phyloP scores from a whole-genome alignment of 192 early-diverging fungal species.

The Rhizophagus prolifer region DNA sequence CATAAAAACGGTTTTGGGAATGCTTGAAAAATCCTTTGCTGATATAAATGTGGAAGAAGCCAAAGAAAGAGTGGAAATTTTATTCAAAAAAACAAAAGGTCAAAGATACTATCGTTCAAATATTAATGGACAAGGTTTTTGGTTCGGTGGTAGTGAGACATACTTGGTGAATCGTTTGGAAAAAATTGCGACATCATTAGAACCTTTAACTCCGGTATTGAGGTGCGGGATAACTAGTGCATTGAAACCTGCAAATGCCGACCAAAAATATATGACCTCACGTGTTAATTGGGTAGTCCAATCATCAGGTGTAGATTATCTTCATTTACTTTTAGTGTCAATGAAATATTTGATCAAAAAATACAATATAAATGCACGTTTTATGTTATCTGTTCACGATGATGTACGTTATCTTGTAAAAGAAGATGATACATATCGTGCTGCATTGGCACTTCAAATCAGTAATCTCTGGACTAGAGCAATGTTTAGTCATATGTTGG shows the following conservation, averaged over 20 bases:
- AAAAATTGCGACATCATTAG: slow-evolving; percentile 65
- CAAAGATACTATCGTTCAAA: slow-evolving; percentile 38
- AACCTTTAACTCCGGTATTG: slow-evolving; percentile 83
- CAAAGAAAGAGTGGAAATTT: slow-evolving; percentile 56
- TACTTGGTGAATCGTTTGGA: slow-evolving; percentile 94
- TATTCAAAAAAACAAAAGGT: slow-evolving; percentile 88
- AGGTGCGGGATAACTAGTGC: slow-evolving; percentile 88
- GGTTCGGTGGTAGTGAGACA: slow-evolving; percentile 89
- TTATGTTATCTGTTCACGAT: slow-evolving; percentile 92
- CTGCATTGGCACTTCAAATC: slow-evolving; percentile 84
- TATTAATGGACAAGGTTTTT: slow-evolving; percentile 46
- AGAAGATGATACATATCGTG: slow-evolving; percentile 69
- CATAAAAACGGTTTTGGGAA: slow-evolving; percentile 68
- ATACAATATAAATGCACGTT: slow-evolving; percentile 77
- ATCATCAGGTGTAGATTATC: slow-evolving; percentile 96
- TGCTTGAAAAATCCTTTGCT: slow-evolving; percentile 78
- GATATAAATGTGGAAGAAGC: slow-evolving; percentile 67
- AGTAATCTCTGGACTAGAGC: slow-evolving; percentile 91
- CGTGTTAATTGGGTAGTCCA: slow-evolving; percentile 98
- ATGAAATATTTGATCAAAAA: slow-evolving; percentile 81
- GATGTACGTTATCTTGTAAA: slow-evolving; percentile 89
- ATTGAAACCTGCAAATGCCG: slow-evolving; percentile 41
- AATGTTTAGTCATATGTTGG: slow-evolving; percentile 79
- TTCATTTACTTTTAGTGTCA: slow-evolving; percentile 85
- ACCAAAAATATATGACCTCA: slow-evolving; percentile 70